Base-by-base conservation (phyloP, 768 basidiomycete species). In the Pisolithus orientalis region DNA sequence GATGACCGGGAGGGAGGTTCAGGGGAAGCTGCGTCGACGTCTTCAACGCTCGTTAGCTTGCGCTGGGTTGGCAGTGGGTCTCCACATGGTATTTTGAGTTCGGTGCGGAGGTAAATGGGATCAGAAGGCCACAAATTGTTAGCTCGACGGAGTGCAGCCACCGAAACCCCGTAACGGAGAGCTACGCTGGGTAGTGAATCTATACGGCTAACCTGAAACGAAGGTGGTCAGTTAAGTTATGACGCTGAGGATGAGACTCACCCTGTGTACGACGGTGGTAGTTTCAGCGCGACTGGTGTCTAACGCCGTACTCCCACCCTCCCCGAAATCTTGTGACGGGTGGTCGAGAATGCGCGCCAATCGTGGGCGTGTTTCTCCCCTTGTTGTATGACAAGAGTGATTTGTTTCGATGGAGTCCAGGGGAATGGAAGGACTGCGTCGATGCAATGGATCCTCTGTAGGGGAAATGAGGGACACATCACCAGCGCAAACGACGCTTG, bases 51-150 rank as follows among this genome's bases (percentile, higher is more conserved):
- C 32, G 44, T 21, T 27, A 14, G 4, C 27, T 46, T 34, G 21
- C 21, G 44, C 44, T 6, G n/a, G 11, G 9, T 2, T 14, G 27
- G 47, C 17, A 21, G 25, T 28, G 31, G 24, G 28, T 45, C 46
- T 6, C n/a, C 46, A 28, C 34, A 46, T 34, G 47, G 42, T 21
- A 32, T 25, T n/a, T 44, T 44, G 42, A 44, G 29, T 17, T 29
- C 2, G 24, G 43, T 28, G 53, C 94, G 87, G 32, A 94, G 78
- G 69, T 95, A 91, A 44, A 99, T 88, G 1, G 91, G 79, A 65
- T 98, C 96, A 6, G 90, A 87, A 6, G 91, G 67, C 96, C 96
- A 99, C 7, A 99, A 74, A 57, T 94, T 90, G 67, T 99, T 99
- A 45, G 85, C 84, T 59, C 84, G 78, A 45, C 94, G 85, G 11